A percentile compares a stretch with the other conserved stretches of the same genome.
Conservation (phyloP, 139 green algal genomes). For the Tetraselmis striata region DNA sequence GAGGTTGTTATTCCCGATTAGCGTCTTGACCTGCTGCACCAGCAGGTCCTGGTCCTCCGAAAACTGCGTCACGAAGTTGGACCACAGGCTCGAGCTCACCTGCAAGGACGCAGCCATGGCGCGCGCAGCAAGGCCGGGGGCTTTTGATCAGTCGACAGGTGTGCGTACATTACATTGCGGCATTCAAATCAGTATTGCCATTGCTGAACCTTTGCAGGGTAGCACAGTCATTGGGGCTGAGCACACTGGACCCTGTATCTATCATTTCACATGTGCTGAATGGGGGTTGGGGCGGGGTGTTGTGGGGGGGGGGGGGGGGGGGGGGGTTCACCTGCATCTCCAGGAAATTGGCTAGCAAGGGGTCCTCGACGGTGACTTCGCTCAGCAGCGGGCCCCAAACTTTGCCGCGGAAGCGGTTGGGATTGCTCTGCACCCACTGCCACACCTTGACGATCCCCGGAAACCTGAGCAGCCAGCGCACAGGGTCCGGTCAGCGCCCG, state of each 20-base stretch:
- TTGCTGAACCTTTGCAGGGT: no score
- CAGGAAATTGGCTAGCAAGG: constrained; percentile 25
- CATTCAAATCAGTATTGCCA: no score
- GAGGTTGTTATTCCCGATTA: constrained; percentile 13
- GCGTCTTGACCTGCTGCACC: background rate
- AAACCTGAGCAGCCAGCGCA: background rate
- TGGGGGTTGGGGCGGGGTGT: constrained; percentile 12
- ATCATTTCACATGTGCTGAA: no score
- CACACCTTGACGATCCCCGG: background rate
- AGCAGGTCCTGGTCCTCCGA: constrained; percentile 46
- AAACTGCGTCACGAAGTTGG: constrained; percentile 36
- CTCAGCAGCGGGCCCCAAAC: constrained; percentile 1
- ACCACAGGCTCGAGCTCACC: constrained; percentile 19
- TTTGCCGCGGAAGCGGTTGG: background rate
- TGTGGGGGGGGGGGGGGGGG: background rate
- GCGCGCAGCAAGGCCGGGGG: no score
- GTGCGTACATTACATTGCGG: no score
- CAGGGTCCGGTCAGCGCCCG: no score
- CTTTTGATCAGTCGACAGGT: no score
- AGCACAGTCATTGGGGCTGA: no score
- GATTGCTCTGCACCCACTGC: background rate
- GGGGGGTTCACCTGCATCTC: constrained; percentile 31
- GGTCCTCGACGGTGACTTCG: background rate
- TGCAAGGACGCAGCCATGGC: no score
- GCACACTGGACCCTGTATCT: no score